Conservation (phyloP, 1,139 yeast species). For the Candida sanyaensis region DNA sequence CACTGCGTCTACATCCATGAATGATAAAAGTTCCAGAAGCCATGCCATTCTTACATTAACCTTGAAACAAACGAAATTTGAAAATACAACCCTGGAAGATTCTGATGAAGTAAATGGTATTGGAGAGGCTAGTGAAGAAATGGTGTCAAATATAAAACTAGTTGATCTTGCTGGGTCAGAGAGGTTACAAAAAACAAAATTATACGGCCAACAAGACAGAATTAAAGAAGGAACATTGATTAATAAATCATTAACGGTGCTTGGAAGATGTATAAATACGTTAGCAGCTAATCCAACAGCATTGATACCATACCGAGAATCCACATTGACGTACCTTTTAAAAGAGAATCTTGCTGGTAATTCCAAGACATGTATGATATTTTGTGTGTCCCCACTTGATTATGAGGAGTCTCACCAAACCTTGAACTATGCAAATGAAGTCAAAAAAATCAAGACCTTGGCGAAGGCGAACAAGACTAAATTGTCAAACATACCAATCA, state of each 20-base stretch:
- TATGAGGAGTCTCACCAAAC: constrained; percentile 76
- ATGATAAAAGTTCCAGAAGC: constrained; percentile 69
- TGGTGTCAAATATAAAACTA: constrained; percentile 59
- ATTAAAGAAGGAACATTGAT: constrained; percentile 75
- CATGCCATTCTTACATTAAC: constrained; percentile 74
- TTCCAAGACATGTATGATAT: constrained; percentile 74
- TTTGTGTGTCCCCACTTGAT: constrained; percentile 74
- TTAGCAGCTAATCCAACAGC: constrained; percentile 25
- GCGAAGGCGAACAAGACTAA: constrained; percentile 52
- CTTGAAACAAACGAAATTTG: constrained; percentile 56
- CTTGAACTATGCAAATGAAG: constrained; percentile 72
- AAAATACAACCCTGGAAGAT: constrained; percentile 13
- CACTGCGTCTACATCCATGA: constrained; percentile 71
- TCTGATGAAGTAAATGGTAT: constrained; percentile 20
- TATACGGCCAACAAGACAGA: constrained; percentile 58
- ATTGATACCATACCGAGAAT: constrained; percentile 71
- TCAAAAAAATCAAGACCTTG: constrained; percentile 63
- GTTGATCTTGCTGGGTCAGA: constrained; percentile 88
- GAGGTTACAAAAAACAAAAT: constrained; percentile 62
- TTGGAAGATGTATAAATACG: constrained; percentile 72
- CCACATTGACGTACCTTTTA: constrained; percentile 68
- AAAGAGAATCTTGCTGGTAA: constrained; percentile 76
- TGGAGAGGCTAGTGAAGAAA: constrained; percentile 56
- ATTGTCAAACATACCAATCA: constrained; percentile 28
- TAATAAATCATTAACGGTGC: constrained; percentile 71